Evolutionary conservation across 2,329 filamentous ascomycete genomes (phyloP).

Genomic region (Sclerotinia minor): DNA sequence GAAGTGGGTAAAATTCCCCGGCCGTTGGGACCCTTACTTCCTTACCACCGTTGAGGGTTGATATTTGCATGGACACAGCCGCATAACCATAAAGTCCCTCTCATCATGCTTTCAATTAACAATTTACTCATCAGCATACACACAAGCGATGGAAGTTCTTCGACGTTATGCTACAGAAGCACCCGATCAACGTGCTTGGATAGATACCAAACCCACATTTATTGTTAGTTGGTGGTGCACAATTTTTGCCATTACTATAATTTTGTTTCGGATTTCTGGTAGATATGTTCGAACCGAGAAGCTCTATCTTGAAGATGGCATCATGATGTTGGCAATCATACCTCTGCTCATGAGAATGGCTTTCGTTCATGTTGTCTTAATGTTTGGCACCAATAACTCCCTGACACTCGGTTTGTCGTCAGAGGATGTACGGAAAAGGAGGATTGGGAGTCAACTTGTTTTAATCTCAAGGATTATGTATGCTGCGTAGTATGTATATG

Average conservation of each 20-base stretch:
- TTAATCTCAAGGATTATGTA: constrained; percentile 81
- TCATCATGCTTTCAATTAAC: neutral
- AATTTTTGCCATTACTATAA: constrained; percentile 76
- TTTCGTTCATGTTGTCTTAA: constrained; percentile 77
- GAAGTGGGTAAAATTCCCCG: neutral
- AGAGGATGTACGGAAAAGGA: constrained; percentile 60
- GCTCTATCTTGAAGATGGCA: constrained; percentile 83
- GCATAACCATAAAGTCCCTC: neutral
- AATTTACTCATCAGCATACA: neutral
- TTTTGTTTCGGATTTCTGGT: constrained; percentile 73
- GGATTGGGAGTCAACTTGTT: constrained; percentile 78
- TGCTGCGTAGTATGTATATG: constrained; percentile 71
- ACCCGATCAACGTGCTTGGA: constrained; percentile 34
- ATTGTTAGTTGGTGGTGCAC: constrained; percentile 96
- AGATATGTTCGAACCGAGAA: constrained; percentile 83
- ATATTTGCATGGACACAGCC: neutral
- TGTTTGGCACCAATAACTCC: constrained; percentile 91
- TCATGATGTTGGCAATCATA: constrained; percentile 76
- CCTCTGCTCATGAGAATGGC: constrained; percentile 82
- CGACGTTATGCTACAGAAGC: constrained; percentile 31
- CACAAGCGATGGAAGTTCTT: constrained; percentile 34
- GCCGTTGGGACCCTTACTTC: neutral
- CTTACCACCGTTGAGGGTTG: neutral
- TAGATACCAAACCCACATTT: constrained; percentile 76
- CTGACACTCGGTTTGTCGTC: constrained; percentile 54